phyloP scores from a whole-genome alignment of 768 basidiomycete genomes.

The Leccinum pellstonianum region DNA sequence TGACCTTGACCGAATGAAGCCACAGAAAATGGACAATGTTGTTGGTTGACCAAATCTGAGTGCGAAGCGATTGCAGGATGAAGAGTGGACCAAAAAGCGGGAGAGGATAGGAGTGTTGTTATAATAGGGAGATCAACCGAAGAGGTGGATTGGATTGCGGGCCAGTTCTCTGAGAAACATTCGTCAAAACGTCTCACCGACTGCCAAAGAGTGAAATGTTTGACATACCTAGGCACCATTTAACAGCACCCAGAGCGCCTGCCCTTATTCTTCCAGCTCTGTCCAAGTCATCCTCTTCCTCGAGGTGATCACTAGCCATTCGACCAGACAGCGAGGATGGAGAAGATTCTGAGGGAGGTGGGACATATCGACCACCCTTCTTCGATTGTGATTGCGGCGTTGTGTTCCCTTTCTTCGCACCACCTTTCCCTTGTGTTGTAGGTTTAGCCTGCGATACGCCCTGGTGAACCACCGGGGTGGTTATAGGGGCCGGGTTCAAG shows the following conservation, averaged over 20 bases:
- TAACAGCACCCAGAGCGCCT: constrained; percentile 62
- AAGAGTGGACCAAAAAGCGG: constrained; percentile 59
- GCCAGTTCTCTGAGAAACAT: constrained; percentile 18
- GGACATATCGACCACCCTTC: constrained; percentile 32
- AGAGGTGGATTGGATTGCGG: constrained; percentile 3
- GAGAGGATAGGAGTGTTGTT: constrained; percentile 24
- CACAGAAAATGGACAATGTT: constrained; percentile 14
- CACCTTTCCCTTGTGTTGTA: constrained; percentile 4
- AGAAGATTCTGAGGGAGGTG: constrained; percentile 34
- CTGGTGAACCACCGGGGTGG: constrained; percentile 18
- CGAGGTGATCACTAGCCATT: constrained; percentile 33
- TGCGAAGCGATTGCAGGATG: constrained; percentile 46
- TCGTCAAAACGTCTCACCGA: constrained; percentile 7
- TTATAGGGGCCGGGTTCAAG: constrained; percentile 63
- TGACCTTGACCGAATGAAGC: constrained; percentile 56
- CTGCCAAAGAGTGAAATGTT: constrained; percentile 3
- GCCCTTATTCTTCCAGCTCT: constrained; percentile 67
- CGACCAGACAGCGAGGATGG: constrained; percentile 19
- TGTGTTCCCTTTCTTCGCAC: constrained; percentile 17
- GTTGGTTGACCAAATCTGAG: constrained; percentile 32
- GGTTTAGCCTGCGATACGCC: neutral
- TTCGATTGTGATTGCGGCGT: constrained; percentile 30
- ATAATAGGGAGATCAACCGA: constrained; percentile 1
- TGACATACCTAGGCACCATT: constrained; percentile 60
- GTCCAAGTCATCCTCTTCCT: constrained; percentile 69